These are phyloP conservation scores for Rugosomyces carneus DNA, from an alignment of 1,284 basidiomycete species.

Conservation along the genomic window DNA sequence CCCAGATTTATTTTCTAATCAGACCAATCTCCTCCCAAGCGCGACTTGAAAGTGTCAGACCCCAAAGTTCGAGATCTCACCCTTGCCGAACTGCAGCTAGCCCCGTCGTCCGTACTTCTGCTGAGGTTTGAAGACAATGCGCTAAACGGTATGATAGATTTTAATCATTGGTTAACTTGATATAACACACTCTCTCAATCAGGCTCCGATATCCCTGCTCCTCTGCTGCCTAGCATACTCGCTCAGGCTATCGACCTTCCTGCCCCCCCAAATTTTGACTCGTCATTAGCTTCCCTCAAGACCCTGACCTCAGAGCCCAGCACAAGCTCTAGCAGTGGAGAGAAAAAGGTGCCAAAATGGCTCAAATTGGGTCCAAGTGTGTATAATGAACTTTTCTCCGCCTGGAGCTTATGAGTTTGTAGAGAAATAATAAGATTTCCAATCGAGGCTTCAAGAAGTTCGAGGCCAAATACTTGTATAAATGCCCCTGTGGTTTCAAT, in stretches of 20 bases:
- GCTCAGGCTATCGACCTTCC: constrained; percentile 60
- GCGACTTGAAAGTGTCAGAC: constrained; percentile 77
- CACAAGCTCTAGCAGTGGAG: constrained; percentile 19
- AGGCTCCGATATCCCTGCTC: constrained; percentile 53
- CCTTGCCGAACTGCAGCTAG: constrained; percentile 66
- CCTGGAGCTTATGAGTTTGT: background rate
- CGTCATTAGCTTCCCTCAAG: constrained; percentile 15
- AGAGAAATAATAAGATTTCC: constrained; percentile 14
- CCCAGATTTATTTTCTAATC: constrained; percentile 6
- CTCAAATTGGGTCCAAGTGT: constrained; percentile 50
- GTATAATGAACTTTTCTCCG: constrained; percentile 18
- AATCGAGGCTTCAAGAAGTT: too few species aligned
- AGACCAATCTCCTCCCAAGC: constrained; percentile 78
- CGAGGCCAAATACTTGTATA: too few species aligned
- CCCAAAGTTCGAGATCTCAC: constrained; percentile 59
- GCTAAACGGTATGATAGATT: constrained; percentile 55
- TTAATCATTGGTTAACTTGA: background rate
- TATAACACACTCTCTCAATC: constrained; percentile 5
- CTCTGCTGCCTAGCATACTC: constrained; percentile 54
- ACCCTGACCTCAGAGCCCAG: constrained; percentile 13
- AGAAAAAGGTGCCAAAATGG: constrained; percentile 72
- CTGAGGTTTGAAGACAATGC: constrained; percentile 69
- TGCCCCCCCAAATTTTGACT: constrained; percentile 34
- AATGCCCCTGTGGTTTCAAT: too few species aligned
- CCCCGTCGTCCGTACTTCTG: constrained; percentile 74